phyloP scores from a whole-genome alignment of 2,329 filamentous ascomycete genomes.

The Diaporthe citri region DNA sequence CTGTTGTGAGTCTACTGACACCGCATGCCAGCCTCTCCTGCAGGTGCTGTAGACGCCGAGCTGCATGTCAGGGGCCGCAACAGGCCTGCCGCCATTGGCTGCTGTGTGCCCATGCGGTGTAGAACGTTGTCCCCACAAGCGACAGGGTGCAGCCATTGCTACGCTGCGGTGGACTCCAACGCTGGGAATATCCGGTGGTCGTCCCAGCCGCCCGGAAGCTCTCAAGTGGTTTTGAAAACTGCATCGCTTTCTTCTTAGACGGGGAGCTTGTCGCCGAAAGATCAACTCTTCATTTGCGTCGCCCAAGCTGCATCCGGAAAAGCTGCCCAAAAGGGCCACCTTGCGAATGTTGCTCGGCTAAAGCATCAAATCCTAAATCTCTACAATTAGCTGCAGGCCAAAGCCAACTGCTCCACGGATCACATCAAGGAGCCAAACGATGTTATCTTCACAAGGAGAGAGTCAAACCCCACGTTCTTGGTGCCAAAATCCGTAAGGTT shows the following conservation, averaged over 20 bases:
- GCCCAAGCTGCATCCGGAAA: background rate
- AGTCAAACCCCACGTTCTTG: too few species aligned
- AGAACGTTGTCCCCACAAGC: background rate
- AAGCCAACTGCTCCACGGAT: too few species aligned
- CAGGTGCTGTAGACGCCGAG: background rate
- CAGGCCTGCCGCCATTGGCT: background rate
- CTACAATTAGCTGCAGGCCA: too few species aligned
- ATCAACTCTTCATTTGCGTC: background rate
- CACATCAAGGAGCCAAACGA: too few species aligned
- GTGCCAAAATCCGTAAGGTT: too few species aligned
- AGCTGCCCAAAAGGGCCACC: background rate
- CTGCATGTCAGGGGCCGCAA: background rate
- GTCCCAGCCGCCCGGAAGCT: background rate
- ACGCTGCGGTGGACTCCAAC: background rate
- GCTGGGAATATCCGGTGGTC: background rate
- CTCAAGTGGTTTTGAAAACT: background rate
- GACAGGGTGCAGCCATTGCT: background rate
- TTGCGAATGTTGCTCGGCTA: background rate
- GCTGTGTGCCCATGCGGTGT: background rate
- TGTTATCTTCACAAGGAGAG: too few species aligned
- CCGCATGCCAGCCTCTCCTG: background rate
- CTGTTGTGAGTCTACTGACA: conserved; percentile 13
- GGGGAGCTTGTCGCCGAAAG: background rate
- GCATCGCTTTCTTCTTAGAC: background rate
- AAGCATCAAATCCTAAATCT: too few species aligned